phyloP scores from a whole-genome alignment of 2,329 filamentous ascomycete genomes.

The Epichloe festucae region DNA sequence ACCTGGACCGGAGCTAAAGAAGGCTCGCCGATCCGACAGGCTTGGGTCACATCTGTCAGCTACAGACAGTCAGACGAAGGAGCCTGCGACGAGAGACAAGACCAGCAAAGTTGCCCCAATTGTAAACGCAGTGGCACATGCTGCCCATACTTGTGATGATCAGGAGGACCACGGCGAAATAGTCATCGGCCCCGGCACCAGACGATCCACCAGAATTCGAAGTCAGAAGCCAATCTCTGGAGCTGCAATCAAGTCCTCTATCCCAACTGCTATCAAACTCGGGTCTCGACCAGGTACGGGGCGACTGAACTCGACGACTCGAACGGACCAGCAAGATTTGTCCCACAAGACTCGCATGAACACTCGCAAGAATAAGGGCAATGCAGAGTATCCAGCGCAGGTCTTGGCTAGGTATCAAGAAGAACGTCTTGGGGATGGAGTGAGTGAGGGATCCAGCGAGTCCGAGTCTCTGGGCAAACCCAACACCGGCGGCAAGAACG shows the following conservation, averaged over 20 bases:
- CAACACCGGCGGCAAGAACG: slow-evolving; percentile 15
- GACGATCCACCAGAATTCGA: slow-evolving; percentile 23
- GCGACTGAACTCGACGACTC: slow-evolving; percentile 9
- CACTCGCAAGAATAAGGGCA: slow-evolving; percentile 23
- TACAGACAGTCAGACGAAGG: neutral
- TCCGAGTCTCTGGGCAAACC: slow-evolving; percentile 1
- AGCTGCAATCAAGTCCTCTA: slow-evolving; percentile 17
- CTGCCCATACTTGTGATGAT: neutral
- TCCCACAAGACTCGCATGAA: slow-evolving; percentile 21
- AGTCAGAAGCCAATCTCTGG: slow-evolving; percentile 8
- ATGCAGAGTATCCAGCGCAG: slow-evolving; percentile 22
- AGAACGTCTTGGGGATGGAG: slow-evolving; percentile 10
- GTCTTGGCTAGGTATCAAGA: slow-evolving; percentile 19
- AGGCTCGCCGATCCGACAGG: slow-evolving; percentile 11
- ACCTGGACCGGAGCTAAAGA: slow-evolving; percentile 14
- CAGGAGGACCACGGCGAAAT: slow-evolving; percentile 9
- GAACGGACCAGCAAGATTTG: slow-evolving; percentile 20
- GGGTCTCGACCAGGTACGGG: slow-evolving; percentile 12
- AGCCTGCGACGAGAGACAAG: neutral
- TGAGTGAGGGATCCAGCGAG: neutral
- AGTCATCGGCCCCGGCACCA: slow-evolving; percentile 9
- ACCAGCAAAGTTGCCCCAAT: neutral
- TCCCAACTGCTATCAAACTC: slow-evolving; percentile 22
- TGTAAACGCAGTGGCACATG: neutral
- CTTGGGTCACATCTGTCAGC: neutral